Evolutionary conservation across 1,139 yeast genomes (phyloP).

Genomic region (Debaryomyces sp.): DNA sequence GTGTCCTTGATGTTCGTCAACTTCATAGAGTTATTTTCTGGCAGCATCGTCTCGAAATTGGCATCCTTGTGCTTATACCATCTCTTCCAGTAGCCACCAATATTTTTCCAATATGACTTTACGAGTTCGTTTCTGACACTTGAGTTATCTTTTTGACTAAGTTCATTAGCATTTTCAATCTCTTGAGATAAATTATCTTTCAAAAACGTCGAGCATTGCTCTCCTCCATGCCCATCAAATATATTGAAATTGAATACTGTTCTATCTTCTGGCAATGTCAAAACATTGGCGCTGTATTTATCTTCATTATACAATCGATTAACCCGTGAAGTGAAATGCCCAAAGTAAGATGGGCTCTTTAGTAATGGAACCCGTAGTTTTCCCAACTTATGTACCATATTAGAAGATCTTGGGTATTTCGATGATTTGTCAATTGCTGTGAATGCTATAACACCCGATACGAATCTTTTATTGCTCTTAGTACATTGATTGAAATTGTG

Average conservation of each 20-base stretch:
- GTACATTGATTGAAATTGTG: conserved; percentile 1
- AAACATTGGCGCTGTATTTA: conserved; percentile 62
- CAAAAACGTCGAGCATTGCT: conserved; percentile 66
- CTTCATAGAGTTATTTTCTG: conserved; percentile 26
- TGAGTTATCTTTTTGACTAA: conserved; percentile 21
- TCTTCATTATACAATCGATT: conserved; percentile 84
- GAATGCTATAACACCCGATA: conserved; percentile 30
- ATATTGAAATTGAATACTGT: conserved; percentile 64
- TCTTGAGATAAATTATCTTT: conserved; percentile 53
- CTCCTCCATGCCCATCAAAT: conserved; percentile 96
- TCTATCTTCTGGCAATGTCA: conserved; percentile 34
- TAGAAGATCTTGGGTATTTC: background rate
- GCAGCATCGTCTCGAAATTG: conserved; percentile 46
- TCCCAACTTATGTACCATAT: conserved; percentile 21
- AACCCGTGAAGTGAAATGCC: conserved; percentile 78
- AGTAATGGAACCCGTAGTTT: conserved; percentile 53
- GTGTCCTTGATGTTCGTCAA: conserved; percentile 18
- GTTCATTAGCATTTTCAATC: conserved; percentile 49
- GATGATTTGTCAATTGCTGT: conserved; percentile 27
- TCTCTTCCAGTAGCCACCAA: conserved; percentile 90
- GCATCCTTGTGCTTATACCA: conserved; percentile 58
- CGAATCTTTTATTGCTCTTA: conserved; percentile 4
- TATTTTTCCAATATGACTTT: conserved; percentile 53
- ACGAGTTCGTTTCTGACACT: conserved; percentile 42
- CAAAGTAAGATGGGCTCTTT: conserved; percentile 76